Base-by-base conservation (phyloP, 148 eudicot genomes). In the Heliamphora exappendiculata region DNA sequence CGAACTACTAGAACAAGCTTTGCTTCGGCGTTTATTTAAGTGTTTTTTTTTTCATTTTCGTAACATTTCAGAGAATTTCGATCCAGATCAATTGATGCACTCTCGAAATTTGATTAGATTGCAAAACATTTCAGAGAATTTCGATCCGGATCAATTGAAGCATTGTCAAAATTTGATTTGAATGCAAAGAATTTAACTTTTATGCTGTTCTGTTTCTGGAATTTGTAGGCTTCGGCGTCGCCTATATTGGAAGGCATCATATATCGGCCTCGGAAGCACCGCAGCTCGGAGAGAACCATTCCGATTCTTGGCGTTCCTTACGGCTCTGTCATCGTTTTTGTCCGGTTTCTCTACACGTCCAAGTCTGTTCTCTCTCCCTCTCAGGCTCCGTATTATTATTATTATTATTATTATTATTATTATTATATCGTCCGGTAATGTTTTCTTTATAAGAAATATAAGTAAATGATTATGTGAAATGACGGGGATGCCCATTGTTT, bases 251-350 rank as follows among this genome's bases (percentile, higher is more conserved):
- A 87, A 84, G 85, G 76, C 72, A 81, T 84, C 3, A 50, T 88
- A 51, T 90, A 85, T 51, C 73, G 75, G 76, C 86, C 91, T 42
- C 74, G 64, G 20, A 84, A 83, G 79, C 81, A 84, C 67, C 78
- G 84, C 76, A 86, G 84, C 82, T 76, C 86, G 16, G 86, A 81
- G 65, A 85, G 75, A 67, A 84, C 80, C 1, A 81, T 93, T 73
- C 82, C 86, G 36, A 86, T 93, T 0, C 79, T 80, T 53, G 97
- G 98, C 54, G 96, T 93, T 9, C 96, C 96, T 5, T 81, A 82
- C 79, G 94, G 86, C 12, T 91, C 98, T 49, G 96, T 93, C 64
- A 72, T 81, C 3, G 89, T 79, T 33, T 93, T 93, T 80, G 69
- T 93, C 54, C 79, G 86, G 13, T 88, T 84, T 67, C 85, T 93